Percentiles rank a stretch among this genome's conserved stretches.
Evolutionary conservation across 2,329 filamentous ascomycete species (phyloP).

Genomic region (Didymella exigua): DNA sequence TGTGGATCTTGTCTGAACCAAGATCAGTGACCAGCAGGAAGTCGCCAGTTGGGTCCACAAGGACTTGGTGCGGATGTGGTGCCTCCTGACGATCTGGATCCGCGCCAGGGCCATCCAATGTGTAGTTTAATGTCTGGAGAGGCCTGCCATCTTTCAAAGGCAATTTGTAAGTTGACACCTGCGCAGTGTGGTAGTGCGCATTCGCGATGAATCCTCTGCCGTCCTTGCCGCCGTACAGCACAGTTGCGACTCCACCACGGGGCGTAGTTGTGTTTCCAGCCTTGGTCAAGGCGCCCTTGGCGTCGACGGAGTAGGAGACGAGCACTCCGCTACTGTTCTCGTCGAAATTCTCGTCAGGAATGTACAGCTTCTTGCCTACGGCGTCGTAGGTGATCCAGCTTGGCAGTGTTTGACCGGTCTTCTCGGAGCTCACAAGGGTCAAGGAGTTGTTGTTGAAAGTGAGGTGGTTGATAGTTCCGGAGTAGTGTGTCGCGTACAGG

Average conservation of each 20-base stretch:
- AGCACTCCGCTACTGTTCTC: constrained; percentile 24
- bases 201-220: constrained; percentile 41
- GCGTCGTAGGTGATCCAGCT: constrained; percentile 43
- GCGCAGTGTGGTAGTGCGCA: constrained; percentile 42
- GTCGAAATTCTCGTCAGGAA: constrained; percentile 34
- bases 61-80: constrained; percentile 61
- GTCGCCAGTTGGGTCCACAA: constrained; percentile 57
- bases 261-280: constrained; percentile 33
- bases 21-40: constrained; percentile 61
- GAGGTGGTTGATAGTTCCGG: constrained; percentile 39
- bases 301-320: constrained; percentile 33
- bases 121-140: constrained; percentile 40
- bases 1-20: constrained; percentile 60
- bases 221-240: constrained; percentile 38
- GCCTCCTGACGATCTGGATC: constrained; percentile 58
- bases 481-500: constrained; percentile 41
- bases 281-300: constrained; percentile 34
- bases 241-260: constrained; percentile 34
- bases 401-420: constrained; percentile 34
- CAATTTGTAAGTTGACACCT: constrained; percentile 46
- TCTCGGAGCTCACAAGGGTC: constrained; percentile 28
- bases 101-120: constrained; percentile 49
- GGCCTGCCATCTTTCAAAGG: constrained; percentile 37
- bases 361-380: constrained; percentile 34
- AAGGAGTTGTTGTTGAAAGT: constrained; percentile 34